Base-by-base conservation (phyloP, 495 filamentous ascomycete genomes). In the Annulohypoxylon maeteangense region DNA sequence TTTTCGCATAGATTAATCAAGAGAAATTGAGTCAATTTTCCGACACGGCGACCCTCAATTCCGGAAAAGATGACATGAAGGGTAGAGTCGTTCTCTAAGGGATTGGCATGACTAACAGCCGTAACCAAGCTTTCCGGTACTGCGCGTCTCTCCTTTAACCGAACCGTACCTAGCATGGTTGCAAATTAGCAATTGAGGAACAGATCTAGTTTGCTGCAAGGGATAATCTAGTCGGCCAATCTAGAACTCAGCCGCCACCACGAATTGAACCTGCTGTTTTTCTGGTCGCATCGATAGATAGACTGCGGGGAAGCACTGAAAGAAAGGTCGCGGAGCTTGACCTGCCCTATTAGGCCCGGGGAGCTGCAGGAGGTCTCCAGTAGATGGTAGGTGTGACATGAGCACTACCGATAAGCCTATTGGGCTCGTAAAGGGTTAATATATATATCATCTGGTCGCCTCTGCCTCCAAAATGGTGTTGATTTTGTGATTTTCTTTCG, bases 301-400 rank as follows among this genome's bases (percentile, higher is more conserved):
- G 10, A 45, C 42, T 73, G 70, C 70, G 70, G 65, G 70, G 70
- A 56, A 68, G 22, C 63, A 38, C 51, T 53, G 20, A 63, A 67
- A 42, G 48, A 31, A 58, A 45, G 51, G 59, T 53, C 42, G 18
- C 69, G 58, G 57, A 71, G 48, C 31, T 34, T 53, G 50, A 71
- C 40, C 58, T 67, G 63, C 69, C 69, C 47, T 45, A 58, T 63
- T 67, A 62, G 58, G 62, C 29, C 31, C 42, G 62, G 42, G 11
- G 29, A 32, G 16, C 22, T 66, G 68, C 29, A 42, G 42, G 42
- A 61, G 4, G 18, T 25, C 20, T 4, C 58, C 55, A 22, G 40
- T 42, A 47, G 34, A 50, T 45, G 29, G 50, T 10, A 62, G 50
- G 34, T 20, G 34, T 38, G 5, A 10, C 47, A 71, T 47, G 51